Evolutionary conservation across 2,329 filamentous ascomycete species (phyloP).

Genomic region (Bipolaris cookei): DNA sequence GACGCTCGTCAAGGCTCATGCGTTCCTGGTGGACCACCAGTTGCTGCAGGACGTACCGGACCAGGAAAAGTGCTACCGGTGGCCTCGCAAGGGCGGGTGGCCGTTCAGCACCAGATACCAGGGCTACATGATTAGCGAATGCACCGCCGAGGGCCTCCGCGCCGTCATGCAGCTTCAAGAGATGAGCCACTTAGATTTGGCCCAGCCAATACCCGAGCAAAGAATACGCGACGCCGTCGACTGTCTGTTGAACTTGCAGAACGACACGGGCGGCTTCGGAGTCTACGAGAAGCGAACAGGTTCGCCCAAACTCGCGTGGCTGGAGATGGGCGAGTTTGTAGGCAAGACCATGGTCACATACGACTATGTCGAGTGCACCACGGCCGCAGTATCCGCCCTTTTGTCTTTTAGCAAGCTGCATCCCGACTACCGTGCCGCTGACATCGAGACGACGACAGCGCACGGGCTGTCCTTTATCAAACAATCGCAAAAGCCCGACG

Average conservation of each 20-base stretch:
- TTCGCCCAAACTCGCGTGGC: too few relatives aligned
- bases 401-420: background rate
- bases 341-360: constrained; percentile 6
- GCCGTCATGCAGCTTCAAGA: constrained; percentile 3
- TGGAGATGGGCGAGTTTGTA: constrained; percentile 3
- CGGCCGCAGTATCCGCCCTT: constrained; percentile 1
- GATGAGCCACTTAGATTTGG: too few relatives aligned
- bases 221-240: constrained; percentile 4
- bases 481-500: constrained; percentile 2
- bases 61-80: constrained; percentile 3
- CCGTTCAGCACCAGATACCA: constrained; percentile 9
- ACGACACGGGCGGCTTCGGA: constrained; percentile 1
- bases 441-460: background rate
- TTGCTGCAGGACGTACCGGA: background rate
- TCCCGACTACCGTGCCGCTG: constrained; percentile 1
- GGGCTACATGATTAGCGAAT: constrained; percentile 5
- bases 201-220: too few relatives aligned
- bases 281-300: constrained; percentile 1
- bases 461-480: background rate
- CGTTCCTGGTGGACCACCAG: constrained; percentile 2
- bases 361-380: constrained; percentile 5
- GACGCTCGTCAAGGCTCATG: constrained; percentile 2
- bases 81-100: constrained; percentile 7
- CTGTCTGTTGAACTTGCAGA: constrained; percentile 6
- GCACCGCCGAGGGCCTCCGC: constrained; percentile 5